Percentiles rank a stretch among this genome's conserved stretches.
These are phyloP conservation scores for Groenewaldozyma auringiensis DNA, from an alignment of 1,139 yeast species.

Conservation along the genomic window DNA sequence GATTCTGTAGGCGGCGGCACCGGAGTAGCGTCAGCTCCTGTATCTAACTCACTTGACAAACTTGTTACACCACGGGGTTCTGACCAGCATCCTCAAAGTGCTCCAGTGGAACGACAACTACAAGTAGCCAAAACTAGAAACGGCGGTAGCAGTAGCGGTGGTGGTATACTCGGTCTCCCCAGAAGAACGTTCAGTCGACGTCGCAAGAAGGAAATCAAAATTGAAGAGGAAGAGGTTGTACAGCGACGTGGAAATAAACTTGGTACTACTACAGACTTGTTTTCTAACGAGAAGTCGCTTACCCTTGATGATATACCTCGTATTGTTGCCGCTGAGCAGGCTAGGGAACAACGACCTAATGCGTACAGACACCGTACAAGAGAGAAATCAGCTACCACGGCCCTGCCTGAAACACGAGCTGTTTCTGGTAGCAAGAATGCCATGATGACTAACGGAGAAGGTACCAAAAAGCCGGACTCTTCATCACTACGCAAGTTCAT, in stretches of 20 bases:
- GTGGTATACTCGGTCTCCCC: neutral
- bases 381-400: slow-evolving; percentile 15
- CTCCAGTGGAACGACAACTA: slow-evolving; percentile 2
- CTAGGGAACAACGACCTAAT: slow-evolving; percentile 83
- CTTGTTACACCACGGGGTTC: neutral
- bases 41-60: neutral
- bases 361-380: slow-evolving; percentile 62
- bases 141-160: neutral
- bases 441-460: slow-evolving; percentile 9
- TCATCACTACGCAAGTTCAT: slow-evolving; percentile 47
- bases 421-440: slow-evolving; percentile 16
- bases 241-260: slow-evolving; percentile 28
- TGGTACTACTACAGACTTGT: slow-evolving; percentile 54
- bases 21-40: neutral
- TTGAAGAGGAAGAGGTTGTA: slow-evolving; percentile 39
- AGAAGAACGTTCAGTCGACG: slow-evolving; percentile 3
- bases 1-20: neutral
- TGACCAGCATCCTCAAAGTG: neutral
- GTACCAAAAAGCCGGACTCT: slow-evolving; percentile 8
- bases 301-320: slow-evolving; percentile 95
- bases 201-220: slow-evolving; percentile 19
- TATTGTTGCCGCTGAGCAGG: slow-evolving; percentile 95
- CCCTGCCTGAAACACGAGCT: slow-evolving; percentile 18
- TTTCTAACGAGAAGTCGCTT: slow-evolving; percentile 74
- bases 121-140: slow-evolving; percentile 4